A percentile compares a stretch with the other conserved stretches of the same genome.
Conservation (phyloP, 208 protist species). For the Trypanosoma scelopori region DNA sequence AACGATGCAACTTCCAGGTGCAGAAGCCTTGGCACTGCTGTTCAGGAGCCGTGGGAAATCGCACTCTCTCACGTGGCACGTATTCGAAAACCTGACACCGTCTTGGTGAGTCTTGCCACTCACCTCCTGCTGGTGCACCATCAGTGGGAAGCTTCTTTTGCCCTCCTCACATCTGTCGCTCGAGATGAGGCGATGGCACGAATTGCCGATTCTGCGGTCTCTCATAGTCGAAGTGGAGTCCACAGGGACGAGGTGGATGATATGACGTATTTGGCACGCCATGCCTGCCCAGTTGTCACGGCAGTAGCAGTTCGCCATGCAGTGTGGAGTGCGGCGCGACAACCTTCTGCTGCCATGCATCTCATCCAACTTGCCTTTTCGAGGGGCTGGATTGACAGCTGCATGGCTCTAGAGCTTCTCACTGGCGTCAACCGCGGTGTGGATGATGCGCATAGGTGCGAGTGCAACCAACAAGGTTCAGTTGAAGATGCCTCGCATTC, state of each 20-base stretch:
- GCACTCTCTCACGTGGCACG: constrained; percentile 18
- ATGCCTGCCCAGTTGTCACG: constrained; percentile 20
- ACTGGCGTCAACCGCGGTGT: not conserved
- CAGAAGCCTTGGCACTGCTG: not conserved
- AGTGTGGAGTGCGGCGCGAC: constrained; percentile 11
- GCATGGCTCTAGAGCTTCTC: constrained; percentile 22
- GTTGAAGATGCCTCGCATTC: not conserved
- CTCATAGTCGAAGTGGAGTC: not conserved
- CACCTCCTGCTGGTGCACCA: constrained; percentile 16
- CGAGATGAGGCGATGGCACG: not conserved
- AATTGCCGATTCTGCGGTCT: not conserved
- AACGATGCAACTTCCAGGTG: not conserved
- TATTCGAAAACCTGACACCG: constrained; percentile 15
- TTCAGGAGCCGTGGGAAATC: constrained; percentile 7
- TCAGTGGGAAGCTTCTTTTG: constrained; percentile 25
- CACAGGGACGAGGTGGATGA: not conserved
- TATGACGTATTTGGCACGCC: not conserved
- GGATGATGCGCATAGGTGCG: not conserved
- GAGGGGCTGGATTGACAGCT: constrained; percentile 24
- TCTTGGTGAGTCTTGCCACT: constrained; percentile 15
- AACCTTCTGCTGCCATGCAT: constrained; percentile 9
- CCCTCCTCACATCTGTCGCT: constrained; percentile 4
- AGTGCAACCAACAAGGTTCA: not conserved
- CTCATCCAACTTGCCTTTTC: constrained; percentile 20
- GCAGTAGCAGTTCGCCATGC: constrained; percentile 19